Conservation (phyloP, 768 basidiomycete species). For the Tulasnella sp. region DNA sequence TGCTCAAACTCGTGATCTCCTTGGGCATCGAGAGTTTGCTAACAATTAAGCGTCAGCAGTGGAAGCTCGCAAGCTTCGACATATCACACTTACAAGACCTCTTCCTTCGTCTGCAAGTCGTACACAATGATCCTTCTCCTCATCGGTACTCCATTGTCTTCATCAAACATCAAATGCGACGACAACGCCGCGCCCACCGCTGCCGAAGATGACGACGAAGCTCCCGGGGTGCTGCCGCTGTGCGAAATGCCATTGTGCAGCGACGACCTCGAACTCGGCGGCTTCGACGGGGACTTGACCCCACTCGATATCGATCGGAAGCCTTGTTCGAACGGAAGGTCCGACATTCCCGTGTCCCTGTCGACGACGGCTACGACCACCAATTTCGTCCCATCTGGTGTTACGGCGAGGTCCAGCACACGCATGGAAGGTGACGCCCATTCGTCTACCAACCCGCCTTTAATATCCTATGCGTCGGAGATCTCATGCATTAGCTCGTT, state of each 20-base stretch:
- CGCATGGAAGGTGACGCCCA: slow-evolving; percentile 77
- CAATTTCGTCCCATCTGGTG: slow-evolving; percentile 80
- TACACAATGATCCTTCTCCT: slow-evolving; percentile 71
- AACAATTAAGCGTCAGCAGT: slow-evolving; percentile 33
- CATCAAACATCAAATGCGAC: slow-evolving; percentile 23
- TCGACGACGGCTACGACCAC: slow-evolving; percentile 70
- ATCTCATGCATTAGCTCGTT: not conserved
- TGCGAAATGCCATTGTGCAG: slow-evolving; percentile 9
- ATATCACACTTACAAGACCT: slow-evolving; percentile 60
- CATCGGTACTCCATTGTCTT: slow-evolving; percentile 37
- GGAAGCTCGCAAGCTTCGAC: slow-evolving; percentile 26
- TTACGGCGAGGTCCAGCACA: slow-evolving; percentile 82
- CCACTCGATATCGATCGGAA: not conserved
- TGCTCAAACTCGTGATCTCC: slow-evolving; percentile 85
- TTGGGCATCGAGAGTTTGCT: slow-evolving; percentile 46
- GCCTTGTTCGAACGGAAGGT: not conserved
- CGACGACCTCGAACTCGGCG: slow-evolving; percentile 10
- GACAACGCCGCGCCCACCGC: slow-evolving; percentile 18
- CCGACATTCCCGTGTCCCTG: not conserved
- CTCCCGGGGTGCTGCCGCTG: not conserved
- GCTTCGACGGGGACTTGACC: not conserved
- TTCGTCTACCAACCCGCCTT: slow-evolving; percentile 69
- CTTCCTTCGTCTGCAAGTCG: slow-evolving; percentile 67
- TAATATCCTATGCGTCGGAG: slow-evolving; percentile 59
- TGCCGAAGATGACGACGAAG: slow-evolving; percentile 26